phyloP scores from a whole-genome alignment of 805 yeast species.

The Saccharomycopsis sp. region DNA sequence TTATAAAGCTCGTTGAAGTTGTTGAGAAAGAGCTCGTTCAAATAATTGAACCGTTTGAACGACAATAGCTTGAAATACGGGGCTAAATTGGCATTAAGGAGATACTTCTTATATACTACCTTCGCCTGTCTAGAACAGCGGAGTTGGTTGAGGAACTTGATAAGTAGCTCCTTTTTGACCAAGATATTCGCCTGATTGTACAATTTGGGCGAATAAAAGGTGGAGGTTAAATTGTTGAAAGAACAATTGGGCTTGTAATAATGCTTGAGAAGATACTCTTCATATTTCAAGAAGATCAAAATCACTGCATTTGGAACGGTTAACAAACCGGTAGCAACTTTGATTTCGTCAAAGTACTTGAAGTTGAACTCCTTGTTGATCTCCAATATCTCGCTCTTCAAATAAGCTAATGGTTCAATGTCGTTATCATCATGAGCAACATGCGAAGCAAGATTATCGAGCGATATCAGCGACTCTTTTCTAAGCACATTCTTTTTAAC shows the following conservation, averaged over 20 bases:
- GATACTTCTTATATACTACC: constrained; percentile 7
- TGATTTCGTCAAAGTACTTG: constrained; percentile 16
- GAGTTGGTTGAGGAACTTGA: constrained; percentile 11
- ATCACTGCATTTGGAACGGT: constrained; percentile 15
- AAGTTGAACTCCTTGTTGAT: constrained; percentile 9
- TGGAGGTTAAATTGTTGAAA: constrained; percentile 8
- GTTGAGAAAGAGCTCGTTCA: constrained; percentile 12
- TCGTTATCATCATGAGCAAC: constrained; percentile 5
- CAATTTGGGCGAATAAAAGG: constrained; percentile 7
- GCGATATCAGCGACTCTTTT: background rate
- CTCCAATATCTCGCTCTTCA: constrained; percentile 15
- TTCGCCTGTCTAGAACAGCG: constrained; percentile 6
- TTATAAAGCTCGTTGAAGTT: constrained; percentile 12
- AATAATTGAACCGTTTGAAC: constrained; percentile 16
- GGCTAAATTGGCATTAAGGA: constrained; percentile 9
- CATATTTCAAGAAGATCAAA: constrained; percentile 17
- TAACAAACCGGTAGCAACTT: constrained; percentile 16
- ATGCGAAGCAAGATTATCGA: background rate
- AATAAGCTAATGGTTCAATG: constrained; percentile 11
- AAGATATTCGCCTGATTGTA: constrained; percentile 9
- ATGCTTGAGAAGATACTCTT: constrained; percentile 12
- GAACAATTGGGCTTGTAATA: constrained; percentile 9
- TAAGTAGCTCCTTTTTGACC: constrained; percentile 7
- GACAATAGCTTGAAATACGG: constrained; percentile 16
- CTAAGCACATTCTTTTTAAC: constrained; percentile 9